Evolutionary conservation across 2,329 filamentous ascomycete species (phyloP).

Genomic region (Pseudogymnoascus sp.): DNA sequence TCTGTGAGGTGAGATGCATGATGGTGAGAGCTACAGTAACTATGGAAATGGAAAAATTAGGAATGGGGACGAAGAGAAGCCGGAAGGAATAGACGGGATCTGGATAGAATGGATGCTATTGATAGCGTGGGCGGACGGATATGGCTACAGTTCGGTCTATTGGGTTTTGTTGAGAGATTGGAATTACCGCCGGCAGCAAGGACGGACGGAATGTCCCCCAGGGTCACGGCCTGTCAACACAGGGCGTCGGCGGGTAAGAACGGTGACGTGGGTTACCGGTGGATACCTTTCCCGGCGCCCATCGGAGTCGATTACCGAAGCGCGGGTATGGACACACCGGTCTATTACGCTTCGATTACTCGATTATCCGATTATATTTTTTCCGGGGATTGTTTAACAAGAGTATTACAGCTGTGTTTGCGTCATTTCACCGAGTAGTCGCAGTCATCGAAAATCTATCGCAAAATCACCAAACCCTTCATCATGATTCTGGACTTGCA

Average conservation of each 20-base stretch:
- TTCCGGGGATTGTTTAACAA: too few species aligned
- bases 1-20: neutral
- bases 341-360: neutral
- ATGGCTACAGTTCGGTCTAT: neutral
- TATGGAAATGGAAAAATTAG: too few species aligned
- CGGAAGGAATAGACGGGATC: neutral
- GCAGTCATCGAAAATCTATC: neutral
- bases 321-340: neutral
- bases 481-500: neutral
- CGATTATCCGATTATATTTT: too few species aligned
- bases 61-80: neutral
- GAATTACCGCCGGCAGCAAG: neutral
- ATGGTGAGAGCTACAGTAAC: neutral
- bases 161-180: neutral
- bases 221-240: constrained; percentile 4
- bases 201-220: neutral
- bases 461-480: neutral
- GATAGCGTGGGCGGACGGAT: neutral
- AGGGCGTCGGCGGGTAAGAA: neutral
- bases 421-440: neutral
- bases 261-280: neutral
- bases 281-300: neutral
- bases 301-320: neutral
- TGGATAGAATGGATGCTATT: neutral
- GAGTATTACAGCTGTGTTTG: neutral